Evolutionary conservation across 1,284 basidiomycete species (phyloP), one percentile per base, ranked within the genome.

Genomic region (Moniliella sp.): DNA sequence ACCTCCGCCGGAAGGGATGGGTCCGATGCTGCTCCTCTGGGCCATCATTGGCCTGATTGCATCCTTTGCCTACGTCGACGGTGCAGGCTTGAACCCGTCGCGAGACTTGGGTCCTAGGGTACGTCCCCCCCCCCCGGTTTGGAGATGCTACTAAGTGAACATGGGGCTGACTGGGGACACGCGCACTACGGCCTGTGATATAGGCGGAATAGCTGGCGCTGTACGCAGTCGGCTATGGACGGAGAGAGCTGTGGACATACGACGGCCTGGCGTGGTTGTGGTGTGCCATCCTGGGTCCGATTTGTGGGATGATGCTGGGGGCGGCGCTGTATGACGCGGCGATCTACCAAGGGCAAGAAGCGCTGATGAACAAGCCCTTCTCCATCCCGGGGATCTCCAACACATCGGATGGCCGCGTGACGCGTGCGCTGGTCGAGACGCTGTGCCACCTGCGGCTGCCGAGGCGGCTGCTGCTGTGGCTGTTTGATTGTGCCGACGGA

Each of bases 281-380:
- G 30, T 12, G 11, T 21, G 18, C 11, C 13, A n/a, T 19, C 30
- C 25, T 12, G 29, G 30, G 18, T 25, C 30, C n/a, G 11, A 31
- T n/a, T 21, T 21, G 13, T 4, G 11, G 16, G 21, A 15, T 7
- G 12, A 9, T 18, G 14, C 16, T 36, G 4, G 38, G 38, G 10
- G 25, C 27, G 12, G 28, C 33, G 25, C 30, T 40, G 19, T 40
- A 40, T 31, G 38, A 40, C 23, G 15, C 30, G 2, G 27, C 36
- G 18, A 33, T 40, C 31, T 40, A 40, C 38, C 29, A 25, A 11
- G 38, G 38, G 10, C 21, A 18, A n/a, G 38, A 40, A 14, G 35
- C 36, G 25, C 38, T 34, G n/a, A 23, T 42, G 23, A 42, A 42
- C 27, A 31, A 21, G 18, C 15, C 3, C n/a, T 32, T n/a, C n/a